Evolutionary conservation across 306 rosid species (phyloP).

Genomic region (Betula pendula): DNA sequence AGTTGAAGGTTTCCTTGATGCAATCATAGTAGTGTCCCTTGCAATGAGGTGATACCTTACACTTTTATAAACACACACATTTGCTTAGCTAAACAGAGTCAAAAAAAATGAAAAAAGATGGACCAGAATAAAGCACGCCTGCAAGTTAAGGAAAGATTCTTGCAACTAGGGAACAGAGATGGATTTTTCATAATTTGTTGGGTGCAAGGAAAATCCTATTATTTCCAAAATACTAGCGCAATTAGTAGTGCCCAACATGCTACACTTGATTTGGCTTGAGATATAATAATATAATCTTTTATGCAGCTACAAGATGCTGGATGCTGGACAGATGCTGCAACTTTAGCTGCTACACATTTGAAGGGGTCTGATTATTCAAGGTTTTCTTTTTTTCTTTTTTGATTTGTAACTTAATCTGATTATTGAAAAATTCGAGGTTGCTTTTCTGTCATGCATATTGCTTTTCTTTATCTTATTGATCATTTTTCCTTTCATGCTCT

Average conservation of each 20-base stretch:
- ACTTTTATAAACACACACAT: not conserved
- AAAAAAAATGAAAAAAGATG: not conserved
- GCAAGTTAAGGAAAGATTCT: not conserved
- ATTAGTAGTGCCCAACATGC: constrained; percentile 20
- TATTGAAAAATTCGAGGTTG: not conserved
- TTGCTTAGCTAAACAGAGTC: not conserved
- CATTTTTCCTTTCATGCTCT: not conserved
- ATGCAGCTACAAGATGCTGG: constrained; percentile 99
- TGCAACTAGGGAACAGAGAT: not conserved
- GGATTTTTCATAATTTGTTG: not conserved
- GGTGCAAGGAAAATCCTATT: not conserved
- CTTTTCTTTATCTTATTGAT: not conserved
- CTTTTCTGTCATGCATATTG: not conserved
- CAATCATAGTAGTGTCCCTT: not conserved
- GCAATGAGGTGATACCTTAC: not conserved
- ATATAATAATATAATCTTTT: constrained; percentile 30
- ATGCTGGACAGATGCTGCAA: constrained; percentile 96
- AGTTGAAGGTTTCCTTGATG: not conserved
- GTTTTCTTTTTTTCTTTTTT: constrained; percentile 37
- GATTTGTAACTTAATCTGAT: constrained; percentile 13
- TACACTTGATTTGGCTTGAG: constrained; percentile 26
- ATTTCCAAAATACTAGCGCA: not conserved
- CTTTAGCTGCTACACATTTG: constrained; percentile 92
- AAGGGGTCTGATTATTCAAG: constrained; percentile 97
- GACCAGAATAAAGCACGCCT: not conserved